Base-by-base conservation (phyloP, 1,284 basidiomycete species). In the Boletus semigastroideus region DNA sequence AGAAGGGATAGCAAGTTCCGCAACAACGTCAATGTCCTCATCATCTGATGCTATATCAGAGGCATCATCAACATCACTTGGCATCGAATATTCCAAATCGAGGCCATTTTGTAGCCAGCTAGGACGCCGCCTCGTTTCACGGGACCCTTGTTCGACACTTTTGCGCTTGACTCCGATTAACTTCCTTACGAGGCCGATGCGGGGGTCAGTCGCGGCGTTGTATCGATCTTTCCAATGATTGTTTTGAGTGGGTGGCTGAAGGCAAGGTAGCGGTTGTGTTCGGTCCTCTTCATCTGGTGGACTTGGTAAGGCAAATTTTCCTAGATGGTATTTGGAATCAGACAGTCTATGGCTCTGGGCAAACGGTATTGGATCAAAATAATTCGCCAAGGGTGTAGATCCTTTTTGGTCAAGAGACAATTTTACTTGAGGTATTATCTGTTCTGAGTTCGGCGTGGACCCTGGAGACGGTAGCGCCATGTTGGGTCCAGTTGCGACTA, bases 291-390 rank as follows among this genome's bases (percentile, higher is more conserved):
- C 80, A 42, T 78, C 75, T 4, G 80, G 78, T 5, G 85, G 81
- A 51, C 77, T 84, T 3, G 84, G 80, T 40, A 89, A 68, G 6
- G 86, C 79, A 64, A 90, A 92, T 67, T 90, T 91, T 20, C 88
- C 89, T 25, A 75, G 60, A 37, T 78, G 74, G 64, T 92, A 91
- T 68, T 90, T 91, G 11, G 79, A 81, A 63, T 91, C 89, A 6
- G 78, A 73, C 6, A 74, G 53, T 20, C 75, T 72, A 61, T 90
- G 85, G 33, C 76, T 79, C 2, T 72, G 65, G 0, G 84, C 79
- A 57, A 92, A 92, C 0, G 81, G 79, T 30, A 92, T 84, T 1
- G 89, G 79, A 30, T 87, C 84, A 56, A 89, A 90, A 17, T 71
- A 64, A 39, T 63, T 67, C 38, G 59, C 43, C 37, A 46, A 10